Percentiles rank a stretch among this genome's conserved stretches.
These are phyloP conservation scores for Cyphellophora attinorum DNA, from an alignment of 2,329 filamentous ascomycete genomes.

Conservation along the genomic window DNA sequence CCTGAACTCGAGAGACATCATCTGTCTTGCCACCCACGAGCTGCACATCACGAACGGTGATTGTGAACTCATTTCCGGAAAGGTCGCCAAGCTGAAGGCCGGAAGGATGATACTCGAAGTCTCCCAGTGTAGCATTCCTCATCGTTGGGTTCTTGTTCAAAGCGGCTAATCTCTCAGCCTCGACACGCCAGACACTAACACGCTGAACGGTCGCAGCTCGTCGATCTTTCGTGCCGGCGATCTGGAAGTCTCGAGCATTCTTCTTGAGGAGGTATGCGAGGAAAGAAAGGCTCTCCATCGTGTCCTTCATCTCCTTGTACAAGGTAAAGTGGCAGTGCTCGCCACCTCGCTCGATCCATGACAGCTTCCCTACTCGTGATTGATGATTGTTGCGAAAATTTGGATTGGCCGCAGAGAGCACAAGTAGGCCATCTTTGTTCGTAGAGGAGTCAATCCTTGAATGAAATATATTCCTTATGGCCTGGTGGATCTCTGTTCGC, in stretches of 20 bases:
- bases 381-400: constrained; percentile 24
- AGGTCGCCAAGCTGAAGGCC: constrained; percentile 76
- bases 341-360: constrained; percentile 60
- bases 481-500: constrained; percentile 54
- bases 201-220: constrained; percentile 79
- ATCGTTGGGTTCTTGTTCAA: constrained; percentile 54
- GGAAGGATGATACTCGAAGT: constrained; percentile 66
- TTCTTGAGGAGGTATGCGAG: constrained; percentile 65
- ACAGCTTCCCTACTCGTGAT: constrained; percentile 35
- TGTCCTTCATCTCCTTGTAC: constrained; percentile 96
- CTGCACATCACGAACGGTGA: constrained; percentile 78
- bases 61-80: constrained; percentile 81
- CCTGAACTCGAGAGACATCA: constrained; percentile 28
- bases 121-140: constrained; percentile 58
- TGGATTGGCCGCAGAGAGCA: constrained; percentile 40
- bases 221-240: constrained; percentile 86
- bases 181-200: constrained; percentile 56
- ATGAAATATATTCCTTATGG: constrained; percentile 69
- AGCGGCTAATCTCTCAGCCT: constrained; percentile 53
- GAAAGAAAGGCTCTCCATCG: constrained; percentile 78
- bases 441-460: constrained; percentile 69
- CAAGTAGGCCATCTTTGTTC: constrained; percentile 53
- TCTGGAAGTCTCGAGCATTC: constrained; percentile 59
- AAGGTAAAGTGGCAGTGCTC: constrained; percentile 84
- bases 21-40: constrained; percentile 28